phyloP scores from a whole-genome alignment of 1,284 basidiomycete genomes.

The Marasmius fiardii region DNA sequence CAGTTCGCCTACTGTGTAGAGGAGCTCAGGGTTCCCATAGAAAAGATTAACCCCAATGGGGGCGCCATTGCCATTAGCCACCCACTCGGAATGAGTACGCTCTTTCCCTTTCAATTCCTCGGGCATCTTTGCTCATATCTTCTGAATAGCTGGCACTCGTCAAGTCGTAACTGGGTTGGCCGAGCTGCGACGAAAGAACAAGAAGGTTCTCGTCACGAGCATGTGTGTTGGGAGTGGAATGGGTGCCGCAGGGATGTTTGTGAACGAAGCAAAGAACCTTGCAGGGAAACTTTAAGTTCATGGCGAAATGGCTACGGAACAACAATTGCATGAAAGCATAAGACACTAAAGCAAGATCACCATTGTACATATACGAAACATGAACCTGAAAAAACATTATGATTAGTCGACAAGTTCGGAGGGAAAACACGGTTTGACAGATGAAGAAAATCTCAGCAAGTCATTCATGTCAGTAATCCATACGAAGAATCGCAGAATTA shows the following conservation, averaged over 20 bases:
- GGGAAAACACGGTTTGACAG: not conserved
- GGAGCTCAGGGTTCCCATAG: constrained; percentile 73
- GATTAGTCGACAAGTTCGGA: not conserved
- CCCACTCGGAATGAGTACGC: constrained; percentile 78
- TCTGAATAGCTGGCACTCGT: constrained; percentile 64
- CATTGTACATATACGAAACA: not conserved
- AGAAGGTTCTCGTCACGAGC: constrained; percentile 70
- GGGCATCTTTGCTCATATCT: constrained; percentile 10
- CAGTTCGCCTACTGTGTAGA: constrained; percentile 82
- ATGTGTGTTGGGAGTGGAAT: constrained; percentile 92
- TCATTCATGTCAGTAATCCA: constrained; percentile 79
- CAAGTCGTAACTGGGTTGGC: constrained; percentile 85
- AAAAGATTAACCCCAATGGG: constrained; percentile 89
- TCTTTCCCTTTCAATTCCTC: not conserved
- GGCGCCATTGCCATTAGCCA: constrained; percentile 86
- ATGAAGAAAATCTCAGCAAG: constrained; percentile 55
- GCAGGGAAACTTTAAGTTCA: not conserved
- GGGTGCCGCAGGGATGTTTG: constrained; percentile 82
- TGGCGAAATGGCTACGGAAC: no score
- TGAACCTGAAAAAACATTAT: not conserved
- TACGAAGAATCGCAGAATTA: constrained; percentile 42
- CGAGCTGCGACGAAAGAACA: constrained; percentile 68
- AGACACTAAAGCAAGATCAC: not conserved
- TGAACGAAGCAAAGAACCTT: constrained; percentile 55
- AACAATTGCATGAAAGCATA: no score